These are phyloP conservation scores for Saprolegnia parasitica DNA, from an alignment of 352 stramenopile species.

Conservation along the genomic window DNA sequence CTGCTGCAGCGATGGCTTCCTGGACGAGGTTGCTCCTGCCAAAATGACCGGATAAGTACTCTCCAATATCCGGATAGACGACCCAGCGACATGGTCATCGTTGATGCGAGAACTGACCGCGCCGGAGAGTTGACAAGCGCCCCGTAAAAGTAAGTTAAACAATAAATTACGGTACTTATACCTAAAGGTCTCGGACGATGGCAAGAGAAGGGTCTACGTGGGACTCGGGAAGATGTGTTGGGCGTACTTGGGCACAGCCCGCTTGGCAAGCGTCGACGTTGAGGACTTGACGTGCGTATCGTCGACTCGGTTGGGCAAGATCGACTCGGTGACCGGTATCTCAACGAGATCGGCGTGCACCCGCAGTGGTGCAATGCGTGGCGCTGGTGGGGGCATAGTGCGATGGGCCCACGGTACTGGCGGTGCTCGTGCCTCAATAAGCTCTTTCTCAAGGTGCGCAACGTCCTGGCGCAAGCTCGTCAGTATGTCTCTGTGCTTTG, in stretches of 20 bases:
- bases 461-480: constrained; percentile 6
- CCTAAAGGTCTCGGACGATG: not conserved
- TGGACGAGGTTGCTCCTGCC: not conserved
- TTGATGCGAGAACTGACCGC: too few species aligned
- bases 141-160: not conserved
- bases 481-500: not conserved
- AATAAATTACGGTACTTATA: not conserved
- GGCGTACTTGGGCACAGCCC: too few species aligned
- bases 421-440: not conserved
- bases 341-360: not conserved
- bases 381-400: not conserved
- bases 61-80: too few species aligned
- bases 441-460: not conserved
- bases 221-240: not conserved
- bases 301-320: not conserved
- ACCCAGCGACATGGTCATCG: too few species aligned
- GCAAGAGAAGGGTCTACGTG: not conserved
- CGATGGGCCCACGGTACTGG: constrained; percentile 8
- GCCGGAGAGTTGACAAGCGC: too few species aligned
- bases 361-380: not conserved
- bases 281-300: constrained; percentile 7
- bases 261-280: not conserved
- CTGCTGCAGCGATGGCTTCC: not conserved
- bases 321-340: not conserved
- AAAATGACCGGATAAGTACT: not conserved